Conservation (phyloP, 2,329 filamentous ascomycete genomes). For the Cadophora luteo-olivacea region DNA sequence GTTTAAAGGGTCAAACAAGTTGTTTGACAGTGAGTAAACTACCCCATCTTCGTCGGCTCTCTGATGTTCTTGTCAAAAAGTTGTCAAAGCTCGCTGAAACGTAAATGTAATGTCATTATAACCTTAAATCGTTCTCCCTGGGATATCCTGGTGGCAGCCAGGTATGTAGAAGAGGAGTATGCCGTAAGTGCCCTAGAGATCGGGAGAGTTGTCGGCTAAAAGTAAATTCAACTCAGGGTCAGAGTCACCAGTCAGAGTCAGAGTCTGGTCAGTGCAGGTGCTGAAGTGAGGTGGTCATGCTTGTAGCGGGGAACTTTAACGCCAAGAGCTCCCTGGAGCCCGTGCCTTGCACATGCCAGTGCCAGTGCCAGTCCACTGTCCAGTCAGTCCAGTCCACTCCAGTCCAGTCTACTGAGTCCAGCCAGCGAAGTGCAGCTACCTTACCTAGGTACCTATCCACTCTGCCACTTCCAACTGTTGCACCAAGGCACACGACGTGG, state of each 20-base stretch:
- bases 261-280: too few relatives aligned
- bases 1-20: not conserved
- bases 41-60: not conserved
- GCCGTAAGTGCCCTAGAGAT: too few relatives aligned
- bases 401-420: not conserved
- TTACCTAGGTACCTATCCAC: not conserved
- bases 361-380: not conserved
- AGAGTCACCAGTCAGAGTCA: too few relatives aligned
- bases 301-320: not conserved
- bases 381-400: not conserved
- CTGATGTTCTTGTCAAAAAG: not conserved
- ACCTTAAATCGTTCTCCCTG: conserved; percentile 1
- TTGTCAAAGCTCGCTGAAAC: not conserved
- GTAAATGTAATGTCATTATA: not conserved
- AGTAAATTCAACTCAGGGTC: too few relatives aligned
- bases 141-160: not conserved
- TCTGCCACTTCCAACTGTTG: not conserved
- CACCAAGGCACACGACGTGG: conserved; percentile 2
- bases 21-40: conserved; percentile 3
- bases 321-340: conserved; percentile 3
- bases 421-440: too few relatives aligned
- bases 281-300: too few relatives aligned
- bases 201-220: too few relatives aligned
- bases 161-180: too few relatives aligned
- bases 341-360: conserved; percentile 9